Conservation (phyloP, 345 rosid genomes). For the Sapria himalayana region DNA sequence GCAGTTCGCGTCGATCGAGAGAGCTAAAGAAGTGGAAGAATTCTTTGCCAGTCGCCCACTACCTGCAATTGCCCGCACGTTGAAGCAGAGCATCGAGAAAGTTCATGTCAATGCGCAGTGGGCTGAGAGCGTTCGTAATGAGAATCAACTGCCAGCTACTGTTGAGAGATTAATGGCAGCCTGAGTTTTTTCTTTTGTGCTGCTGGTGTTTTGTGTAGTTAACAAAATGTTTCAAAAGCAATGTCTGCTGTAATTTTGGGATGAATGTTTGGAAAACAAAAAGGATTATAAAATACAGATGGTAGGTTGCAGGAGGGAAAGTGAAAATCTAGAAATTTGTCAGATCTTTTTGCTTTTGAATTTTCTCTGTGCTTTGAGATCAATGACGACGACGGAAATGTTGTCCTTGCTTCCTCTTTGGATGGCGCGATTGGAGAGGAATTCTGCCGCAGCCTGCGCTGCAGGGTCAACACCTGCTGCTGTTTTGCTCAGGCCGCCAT, state of each 20-base stretch:
- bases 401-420: slow-evolving; percentile 90
- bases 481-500: too few relatives aligned
- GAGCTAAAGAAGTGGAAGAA: slow-evolving; percentile 59
- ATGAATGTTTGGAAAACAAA: too few relatives aligned
- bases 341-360: slow-evolving; percentile 53
- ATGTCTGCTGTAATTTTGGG: too few relatives aligned
- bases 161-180: slow-evolving; percentile 31
- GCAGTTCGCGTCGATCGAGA: slow-evolving; percentile 80
- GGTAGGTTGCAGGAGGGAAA: too few relatives aligned
- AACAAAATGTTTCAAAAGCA: too few relatives aligned
- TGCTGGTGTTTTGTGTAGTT: too few relatives aligned
- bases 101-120: slow-evolving; percentile 57
- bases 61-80: slow-evolving; percentile 52
- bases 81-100: slow-evolving; percentile 81
- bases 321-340: too few relatives aligned
- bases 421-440: slow-evolving; percentile 51
- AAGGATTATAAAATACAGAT: too few relatives aligned
- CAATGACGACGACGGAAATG: slow-evolving; percentile 58
- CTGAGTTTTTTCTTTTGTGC: too few relatives aligned
- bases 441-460: slow-evolving; percentile 86
- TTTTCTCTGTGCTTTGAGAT: slow-evolving; percentile 88
- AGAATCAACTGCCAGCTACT: slow-evolving; percentile 23
- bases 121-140: slow-evolving; percentile 52
- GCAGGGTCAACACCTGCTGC: slow-evolving; percentile 57
- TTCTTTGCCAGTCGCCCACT: slow-evolving; percentile 41